A percentile compares a stretch with the other conserved stretches of the same genome.
Evolutionary conservation across 345 rosid species (phyloP).

Genomic region (Arabis alpina): DNA sequence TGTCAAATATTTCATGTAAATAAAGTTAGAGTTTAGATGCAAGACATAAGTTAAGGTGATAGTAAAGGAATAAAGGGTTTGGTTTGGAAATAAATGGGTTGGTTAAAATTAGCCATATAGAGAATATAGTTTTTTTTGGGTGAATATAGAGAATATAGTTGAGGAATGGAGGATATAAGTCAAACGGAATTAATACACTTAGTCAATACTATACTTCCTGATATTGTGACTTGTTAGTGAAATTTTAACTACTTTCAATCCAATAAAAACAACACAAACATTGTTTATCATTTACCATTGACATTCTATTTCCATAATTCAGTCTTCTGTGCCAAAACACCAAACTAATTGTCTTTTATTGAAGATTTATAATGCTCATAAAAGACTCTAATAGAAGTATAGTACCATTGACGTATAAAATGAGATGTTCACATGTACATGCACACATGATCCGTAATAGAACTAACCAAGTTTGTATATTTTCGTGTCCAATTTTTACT

Average conservation of each 20-base stretch:
- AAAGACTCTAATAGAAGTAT: not conserved
- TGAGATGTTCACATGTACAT: not conserved
- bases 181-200: conserved; percentile 10
- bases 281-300: not conserved
- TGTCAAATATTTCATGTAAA: not conserved
- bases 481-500: not conserved
- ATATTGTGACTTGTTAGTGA: conserved; percentile 8
- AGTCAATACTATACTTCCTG: conserved; percentile 7
- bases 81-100: conserved; percentile 15
- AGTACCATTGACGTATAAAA: not conserved
- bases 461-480: not conserved
- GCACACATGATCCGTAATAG: not conserved
- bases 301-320: conserved; percentile 7
- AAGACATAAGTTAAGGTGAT: conserved; percentile 20
- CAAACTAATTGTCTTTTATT: not conserved
- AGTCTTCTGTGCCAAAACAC: conserved; percentile 11
- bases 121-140: no score
- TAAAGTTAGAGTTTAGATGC: not conserved
- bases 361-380: conserved; percentile 3
- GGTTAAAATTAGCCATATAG: not conserved
- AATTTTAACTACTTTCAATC: conserved; percentile 16
- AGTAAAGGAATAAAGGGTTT: conserved; percentile 5
- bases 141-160: not conserved
- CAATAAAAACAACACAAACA: conserved; percentile 4
- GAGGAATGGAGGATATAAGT: conserved; percentile 25